Conservation (phyloP, 176 grass and related monocot genomes). For the Musa troglodytarum region DNA sequence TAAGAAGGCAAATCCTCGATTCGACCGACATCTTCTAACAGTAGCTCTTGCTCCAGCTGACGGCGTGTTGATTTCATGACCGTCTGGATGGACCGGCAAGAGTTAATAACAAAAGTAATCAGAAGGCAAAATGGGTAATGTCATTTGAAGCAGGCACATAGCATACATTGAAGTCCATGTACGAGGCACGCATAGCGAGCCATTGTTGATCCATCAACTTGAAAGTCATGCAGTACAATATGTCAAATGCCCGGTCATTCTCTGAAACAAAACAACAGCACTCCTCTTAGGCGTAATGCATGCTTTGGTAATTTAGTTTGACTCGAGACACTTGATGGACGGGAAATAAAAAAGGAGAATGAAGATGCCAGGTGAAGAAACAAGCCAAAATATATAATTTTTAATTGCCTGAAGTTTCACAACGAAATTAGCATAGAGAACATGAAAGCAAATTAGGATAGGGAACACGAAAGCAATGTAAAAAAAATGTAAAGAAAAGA, state of each 20-base stretch:
- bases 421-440: too few relatives aligned
- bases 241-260: conserved; percentile 14
- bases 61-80: conserved; percentile 17
- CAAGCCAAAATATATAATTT: too few relatives aligned
- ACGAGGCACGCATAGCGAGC: conserved; percentile 18
- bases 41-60: conserved; percentile 8
- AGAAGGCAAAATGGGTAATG: not conserved
- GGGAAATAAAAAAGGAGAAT: too few relatives aligned
- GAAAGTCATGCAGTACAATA: conserved; percentile 21
- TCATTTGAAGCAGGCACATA: not conserved
- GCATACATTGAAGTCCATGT: conserved; percentile 22
- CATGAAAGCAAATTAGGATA: too few relatives aligned
- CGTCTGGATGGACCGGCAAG: not conserved
- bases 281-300: not conserved
- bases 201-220: conserved; percentile 25
- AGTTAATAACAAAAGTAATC: not conserved
- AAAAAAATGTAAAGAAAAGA: too few relatives aligned
- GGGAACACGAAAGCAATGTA: too few relatives aligned
- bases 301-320: too few relatives aligned
- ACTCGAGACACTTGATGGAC: too few relatives aligned
- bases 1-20: conserved; percentile 19
- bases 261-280: not conserved
- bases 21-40: conserved; percentile 6
- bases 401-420: too few relatives aligned
- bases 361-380: too few relatives aligned